These are phyloP conservation scores for Penicillium sp. DNA, from an alignment of 2,329 filamentous ascomycete species.

Conservation along the genomic window DNA sequence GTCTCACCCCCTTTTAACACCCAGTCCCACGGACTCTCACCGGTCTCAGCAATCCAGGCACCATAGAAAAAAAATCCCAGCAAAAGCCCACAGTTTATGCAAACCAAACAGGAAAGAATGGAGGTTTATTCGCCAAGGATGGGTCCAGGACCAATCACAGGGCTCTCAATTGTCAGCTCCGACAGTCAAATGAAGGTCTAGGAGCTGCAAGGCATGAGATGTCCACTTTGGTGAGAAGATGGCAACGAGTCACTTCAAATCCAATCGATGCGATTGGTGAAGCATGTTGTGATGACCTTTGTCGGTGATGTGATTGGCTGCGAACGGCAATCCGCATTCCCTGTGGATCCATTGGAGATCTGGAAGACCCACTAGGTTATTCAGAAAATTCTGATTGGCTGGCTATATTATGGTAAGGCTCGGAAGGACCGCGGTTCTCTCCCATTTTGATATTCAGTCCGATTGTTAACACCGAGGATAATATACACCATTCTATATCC, in stretches of 20 bases:
- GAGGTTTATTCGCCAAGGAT: slow-evolving; percentile 7
- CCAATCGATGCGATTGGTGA: slow-evolving; percentile 12
- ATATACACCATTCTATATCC: not conserved
- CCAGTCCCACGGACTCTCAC: not conserved
- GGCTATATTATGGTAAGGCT: not conserved
- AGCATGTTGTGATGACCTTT: slow-evolving; percentile 12
- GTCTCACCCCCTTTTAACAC: slow-evolving; percentile 4
- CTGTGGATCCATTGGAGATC: not conserved
- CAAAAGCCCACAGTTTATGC: slow-evolving; percentile 7
- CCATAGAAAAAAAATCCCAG: not conserved
- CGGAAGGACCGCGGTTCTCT: not conserved
- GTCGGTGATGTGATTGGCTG: slow-evolving; percentile 9
- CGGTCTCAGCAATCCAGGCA: slow-evolving; percentile 1
- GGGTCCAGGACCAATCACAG: slow-evolving; percentile 12
- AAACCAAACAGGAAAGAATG: slow-evolving; percentile 6
- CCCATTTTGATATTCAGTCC: not conserved
- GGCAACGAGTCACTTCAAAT: slow-evolving; percentile 6
- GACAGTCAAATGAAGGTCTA: not conserved
- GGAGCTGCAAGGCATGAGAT: not conserved
- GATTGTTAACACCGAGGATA: not conserved
- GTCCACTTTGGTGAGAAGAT: not conserved
- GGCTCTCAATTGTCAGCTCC: slow-evolving; percentile 14
- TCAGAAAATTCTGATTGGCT: not conserved
- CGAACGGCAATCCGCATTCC: not conserved
- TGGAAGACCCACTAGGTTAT: not conserved